Base-by-base conservation (phyloP, 1,139 yeast genomes). In the Yamadazyma sp. region DNA sequence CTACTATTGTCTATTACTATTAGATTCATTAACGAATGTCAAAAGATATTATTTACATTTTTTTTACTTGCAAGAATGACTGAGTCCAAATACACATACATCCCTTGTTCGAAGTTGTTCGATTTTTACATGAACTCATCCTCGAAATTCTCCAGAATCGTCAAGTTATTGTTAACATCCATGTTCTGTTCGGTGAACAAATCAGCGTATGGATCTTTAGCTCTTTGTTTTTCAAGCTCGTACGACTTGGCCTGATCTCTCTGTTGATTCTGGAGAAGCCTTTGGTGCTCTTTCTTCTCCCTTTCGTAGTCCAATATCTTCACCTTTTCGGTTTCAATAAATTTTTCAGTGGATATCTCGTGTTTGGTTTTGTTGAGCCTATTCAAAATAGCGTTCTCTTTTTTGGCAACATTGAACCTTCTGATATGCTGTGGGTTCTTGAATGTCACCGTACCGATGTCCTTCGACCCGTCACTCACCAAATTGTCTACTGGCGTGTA, bases 381-480 rank as follows among this genome's bases (percentile, higher is more conserved):
- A 53, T 85, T 87, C 36, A 87, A 57, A 2, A 83, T 66, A n/a
- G 76, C 64, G 51, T 83, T 85, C 34, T 83, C 82, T 44, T 83
- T 73, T 34, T 74, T 75, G 39, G 72, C 74, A 25, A 87, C 73
- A 48, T 71, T 74, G 20, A 80, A 59, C 45, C 80, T 71, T 47
- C 69, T 77, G 24, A 84, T 83, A 38, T 63, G 62, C 45, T 73
- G 71, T 3, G 72, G 72, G 40, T 82, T 80, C 34, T 75, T 69
- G 59, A 86, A 87, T 1, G 87, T 78, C 4, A 87, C 95, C 34
- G 89, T 88, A 4, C 95, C 96, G n/a, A 77, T 77, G 37, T 79
- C 89, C 95, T 86, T 87, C 30, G 78, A 76, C 4, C 84, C 85
- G 41, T 80, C 81, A 47, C 86, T 83, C 37, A 76, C 74, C 41